Evolutionary conservation across 345 rosid genomes (phyloP), one percentile per base, ranked within the genome.

Genomic region (Garcia nutans): DNA sequence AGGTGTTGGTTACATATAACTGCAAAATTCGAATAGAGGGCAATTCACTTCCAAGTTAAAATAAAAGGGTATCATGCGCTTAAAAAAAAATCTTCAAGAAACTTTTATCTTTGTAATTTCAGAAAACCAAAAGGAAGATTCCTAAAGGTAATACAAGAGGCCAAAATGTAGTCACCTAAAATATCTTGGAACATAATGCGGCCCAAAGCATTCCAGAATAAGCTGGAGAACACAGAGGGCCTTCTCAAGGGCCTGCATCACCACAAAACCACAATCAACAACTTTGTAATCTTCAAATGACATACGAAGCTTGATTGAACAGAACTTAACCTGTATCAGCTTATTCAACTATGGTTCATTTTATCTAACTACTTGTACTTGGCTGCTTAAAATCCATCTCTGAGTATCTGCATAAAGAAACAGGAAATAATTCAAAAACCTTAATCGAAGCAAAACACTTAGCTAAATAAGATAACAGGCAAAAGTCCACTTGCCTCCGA

Each of bases 301-400:
- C 12, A 76, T 17, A 85, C 5, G 65, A 69, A 69, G 64, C 16
- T 62, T 70, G 60, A 68, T 41, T 41, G 73, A 31, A 77, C 49
- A 68, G 61, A 79, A 65, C 65, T 81, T 60, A 61, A 87, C 90
- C 87, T 85, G 82, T 73, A 73, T 77, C 80, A 72, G 81, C 78
- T 82, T 80, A 84, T 79, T 79, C 78, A 72, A 74, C 77, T 77
- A 78, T 44, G 75, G 70, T 81, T 60, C 79, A 68, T 74, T 63
- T 79, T 68, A 75, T 73, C 75, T 74, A 77, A 80, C 85, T 31
- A 73, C 81, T 74, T 23, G 81, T 77, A 69, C 81, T 85, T 86
- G 86, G 84, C 88, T 88, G 87, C 86, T 91, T 83, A 85, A 86
- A 91, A 76, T 86, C 89, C 97, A 91, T 91, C 78, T 89, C 90